Evolutionary conservation across 331 rosid species (phyloP), one percentile per base, ranked within the genome.

Genomic region (Rhamnella rubrinervis): DNA sequence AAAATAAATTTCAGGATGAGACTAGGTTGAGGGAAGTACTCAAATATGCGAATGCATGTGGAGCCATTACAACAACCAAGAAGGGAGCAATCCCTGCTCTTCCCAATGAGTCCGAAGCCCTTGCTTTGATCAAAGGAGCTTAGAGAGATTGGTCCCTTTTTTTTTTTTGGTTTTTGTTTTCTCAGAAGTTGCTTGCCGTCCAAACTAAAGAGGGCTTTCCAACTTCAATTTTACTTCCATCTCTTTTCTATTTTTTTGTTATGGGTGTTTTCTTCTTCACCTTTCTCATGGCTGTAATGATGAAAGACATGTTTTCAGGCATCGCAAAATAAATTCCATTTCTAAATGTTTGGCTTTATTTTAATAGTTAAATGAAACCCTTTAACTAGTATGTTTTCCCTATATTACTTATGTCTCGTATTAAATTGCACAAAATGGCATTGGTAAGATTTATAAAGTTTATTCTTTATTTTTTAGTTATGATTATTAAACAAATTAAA

Each of bases 21-120:
- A 35, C 75, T 60, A 85, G 83, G 68, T 63, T 93, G 77, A 87
- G 87, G 81, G 82, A 66, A 61, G 82, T 91, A 2, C 73, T 93
- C 1, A 91, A 73, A 81, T 93, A 81, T 78, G 88, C 98, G n/a
- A 93, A 91, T 78, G 98, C 97, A 55, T 87, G 96, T 80, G 98
- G 98, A 75, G 98, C 97, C 67, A 93, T 93, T 65, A 93, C 98
- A 65, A 93, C 98, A 4, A 90, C 89, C 55, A 84, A 88, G 61
- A 93, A 93, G 75, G 98, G 98, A 31, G 97, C 98, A 55, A 88
- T 93, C 40, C 97, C 96, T 0, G 95, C 96, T 28, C 96, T 93
- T 66, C 97, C 98, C 50, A 25, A 78, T 1, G 92, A 87, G 82
- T 55, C 93, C 41, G 96, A 93, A 12, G 96, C 18, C 18, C 79